phyloP scores from a whole-genome alignment of 2,329 filamentous ascomycete genomes.

The Claviceps pusilla region DNA sequence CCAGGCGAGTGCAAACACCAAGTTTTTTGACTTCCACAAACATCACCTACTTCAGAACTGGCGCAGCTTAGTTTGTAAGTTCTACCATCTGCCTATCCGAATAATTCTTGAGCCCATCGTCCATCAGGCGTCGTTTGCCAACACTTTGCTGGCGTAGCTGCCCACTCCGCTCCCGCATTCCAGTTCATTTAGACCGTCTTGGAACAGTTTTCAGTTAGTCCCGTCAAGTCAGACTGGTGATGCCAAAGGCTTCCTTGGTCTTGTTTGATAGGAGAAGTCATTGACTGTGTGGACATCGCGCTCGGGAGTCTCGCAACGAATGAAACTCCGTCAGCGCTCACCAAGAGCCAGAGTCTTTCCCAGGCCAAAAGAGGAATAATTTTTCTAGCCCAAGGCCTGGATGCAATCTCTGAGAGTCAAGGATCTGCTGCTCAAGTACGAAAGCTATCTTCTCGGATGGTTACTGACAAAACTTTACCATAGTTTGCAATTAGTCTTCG shows the following conservation, averaged over 20 bases:
- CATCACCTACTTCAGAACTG: background rate
- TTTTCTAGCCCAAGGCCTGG: background rate
- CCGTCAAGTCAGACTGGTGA: background rate
- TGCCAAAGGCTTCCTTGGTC: background rate
- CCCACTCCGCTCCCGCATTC: constrained; percentile 3
- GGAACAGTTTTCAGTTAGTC: background rate
- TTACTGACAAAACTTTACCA: background rate
- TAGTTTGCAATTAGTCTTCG: background rate
- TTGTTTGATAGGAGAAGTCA: background rate
- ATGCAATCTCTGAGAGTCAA: background rate
- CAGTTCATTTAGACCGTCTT: constrained; percentile 2
- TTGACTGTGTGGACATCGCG: background rate
- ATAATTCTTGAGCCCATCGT: background rate
- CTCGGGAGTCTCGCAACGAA: background rate
- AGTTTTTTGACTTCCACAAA: background rate
- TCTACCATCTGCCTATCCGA: background rate
- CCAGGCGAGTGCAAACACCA: background rate
- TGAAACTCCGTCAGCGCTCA: background rate
- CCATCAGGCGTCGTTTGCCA: background rate
- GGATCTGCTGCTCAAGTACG: too few relatives aligned
- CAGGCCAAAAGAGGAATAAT: background rate
- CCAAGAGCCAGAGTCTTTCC: background rate
- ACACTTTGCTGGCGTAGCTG: background rate
- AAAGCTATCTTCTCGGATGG: background rate
- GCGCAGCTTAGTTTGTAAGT: background rate